phyloP scores from a whole-genome alignment of 2,329 filamentous ascomycete genomes.

The Harringtonia lauricola region DNA sequence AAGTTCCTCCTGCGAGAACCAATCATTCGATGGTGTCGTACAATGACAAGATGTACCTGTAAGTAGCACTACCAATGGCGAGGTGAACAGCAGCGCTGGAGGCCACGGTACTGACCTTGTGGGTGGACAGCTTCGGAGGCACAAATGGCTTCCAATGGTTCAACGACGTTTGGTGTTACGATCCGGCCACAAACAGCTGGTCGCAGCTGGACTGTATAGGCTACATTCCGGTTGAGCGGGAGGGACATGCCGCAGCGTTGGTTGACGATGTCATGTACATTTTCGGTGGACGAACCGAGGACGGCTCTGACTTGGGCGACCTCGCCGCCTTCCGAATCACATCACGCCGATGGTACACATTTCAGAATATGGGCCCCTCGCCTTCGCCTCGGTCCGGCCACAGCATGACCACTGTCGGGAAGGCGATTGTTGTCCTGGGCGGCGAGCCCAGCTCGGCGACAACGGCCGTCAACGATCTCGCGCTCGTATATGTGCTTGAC shows the following conservation, averaged over 20 bases:
- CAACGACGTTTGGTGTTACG: slow-evolving; percentile 97
- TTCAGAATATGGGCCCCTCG: slow-evolving; percentile 97
- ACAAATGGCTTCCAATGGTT: slow-evolving; percentile 97
- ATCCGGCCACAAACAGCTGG: slow-evolving; percentile 75
- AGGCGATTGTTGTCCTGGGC: slow-evolving; percentile 83
- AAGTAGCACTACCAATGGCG: slow-evolving; percentile 32
- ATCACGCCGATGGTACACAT: slow-evolving; percentile 93
- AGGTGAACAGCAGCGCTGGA: neutral
- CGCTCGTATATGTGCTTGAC: slow-evolving; percentile 83
- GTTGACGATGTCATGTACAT: slow-evolving; percentile 99
- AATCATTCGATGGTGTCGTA: slow-evolving; percentile 90
- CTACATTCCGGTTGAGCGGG: slow-evolving; percentile 86
- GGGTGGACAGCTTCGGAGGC: slow-evolving; percentile 68
- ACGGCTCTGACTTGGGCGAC: slow-evolving; percentile 85
- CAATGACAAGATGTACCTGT: slow-evolving; percentile 90
- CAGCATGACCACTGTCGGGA: slow-evolving; percentile 92
- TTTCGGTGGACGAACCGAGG: slow-evolving; percentile 90
- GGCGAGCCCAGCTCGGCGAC: slow-evolving; percentile 88
- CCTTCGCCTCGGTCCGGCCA: slow-evolving; percentile 90
- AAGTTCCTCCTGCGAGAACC: slow-evolving; percentile 76
- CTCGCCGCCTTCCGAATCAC: slow-evolving; percentile 68
- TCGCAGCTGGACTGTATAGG: slow-evolving; percentile 88
- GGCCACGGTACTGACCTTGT: neutral
- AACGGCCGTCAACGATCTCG: slow-evolving; percentile 71
- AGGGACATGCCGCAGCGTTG: slow-evolving; percentile 86